Conservation (phyloP, 345 rosid species). For the Citrus hindsii region DNA sequence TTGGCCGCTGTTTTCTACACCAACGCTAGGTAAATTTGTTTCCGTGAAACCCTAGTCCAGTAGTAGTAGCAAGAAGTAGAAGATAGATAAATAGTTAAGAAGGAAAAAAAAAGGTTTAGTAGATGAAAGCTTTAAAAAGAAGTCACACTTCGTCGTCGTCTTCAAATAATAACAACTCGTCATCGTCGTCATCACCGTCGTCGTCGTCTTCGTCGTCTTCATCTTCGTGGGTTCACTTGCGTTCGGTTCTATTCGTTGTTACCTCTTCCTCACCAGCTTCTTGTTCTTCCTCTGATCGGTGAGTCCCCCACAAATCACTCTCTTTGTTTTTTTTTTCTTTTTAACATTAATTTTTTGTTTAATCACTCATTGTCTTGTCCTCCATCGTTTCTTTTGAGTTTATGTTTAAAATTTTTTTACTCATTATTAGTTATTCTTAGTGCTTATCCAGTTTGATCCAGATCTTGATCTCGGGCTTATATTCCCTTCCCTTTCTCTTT, state of each 20-base stretch:
- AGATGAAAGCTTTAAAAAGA: constrained; percentile 85
- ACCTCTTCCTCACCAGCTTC: constrained; percentile 82
- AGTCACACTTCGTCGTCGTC: constrained; percentile 72
- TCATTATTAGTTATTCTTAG: not conserved
- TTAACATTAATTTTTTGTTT: not conserved
- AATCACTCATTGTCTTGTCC: not conserved
- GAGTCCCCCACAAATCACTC: constrained; percentile 29
- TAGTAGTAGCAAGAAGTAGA: not conserved
- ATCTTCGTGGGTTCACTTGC: constrained; percentile 85
- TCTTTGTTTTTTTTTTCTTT: not conserved
- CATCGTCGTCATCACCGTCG: constrained; percentile 45
- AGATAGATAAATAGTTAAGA: not conserved
- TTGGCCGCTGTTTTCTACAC: constrained; percentile 44
- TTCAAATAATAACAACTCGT: constrained; percentile 28
- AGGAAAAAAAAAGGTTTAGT: constrained; percentile 11
- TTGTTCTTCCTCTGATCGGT: constrained; percentile 78
- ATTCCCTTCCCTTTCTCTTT: not conserved
- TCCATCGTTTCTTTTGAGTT: too few relatives aligned
- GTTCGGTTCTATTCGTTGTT: constrained; percentile 78
- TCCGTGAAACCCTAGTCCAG: constrained; percentile 13
- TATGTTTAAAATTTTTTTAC: too few relatives aligned
- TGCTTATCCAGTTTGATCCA: constrained; percentile 19
- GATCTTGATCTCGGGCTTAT: constrained; percentile 24
- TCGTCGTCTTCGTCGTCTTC: constrained; percentile 48
- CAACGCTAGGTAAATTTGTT: constrained; percentile 30